phyloP scores from a whole-genome alignment of 169 alveolate genomes.

The Cryptosporidium ryanae region DNA sequence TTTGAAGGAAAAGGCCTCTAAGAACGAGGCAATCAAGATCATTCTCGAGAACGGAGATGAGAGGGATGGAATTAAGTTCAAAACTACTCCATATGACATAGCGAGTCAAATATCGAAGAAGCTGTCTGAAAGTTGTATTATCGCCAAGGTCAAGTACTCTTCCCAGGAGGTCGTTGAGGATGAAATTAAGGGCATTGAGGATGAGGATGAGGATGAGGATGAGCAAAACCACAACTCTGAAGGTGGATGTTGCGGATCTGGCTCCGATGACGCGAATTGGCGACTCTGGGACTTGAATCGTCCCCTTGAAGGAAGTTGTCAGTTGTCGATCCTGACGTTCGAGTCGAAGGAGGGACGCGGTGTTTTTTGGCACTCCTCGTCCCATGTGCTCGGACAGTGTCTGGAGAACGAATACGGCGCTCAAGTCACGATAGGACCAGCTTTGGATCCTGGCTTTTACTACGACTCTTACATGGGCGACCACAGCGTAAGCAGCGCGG shows the following conservation, averaged over 20 bases:
- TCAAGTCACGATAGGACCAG: slow-evolving; percentile 95
- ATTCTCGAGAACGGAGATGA: slow-evolving; percentile 91
- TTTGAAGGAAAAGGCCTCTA: slow-evolving; percentile 61
- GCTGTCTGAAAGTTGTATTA: slow-evolving; percentile 89
- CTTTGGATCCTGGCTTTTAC: slow-evolving; percentile 93
- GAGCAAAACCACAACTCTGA: slow-evolving; percentile 87
- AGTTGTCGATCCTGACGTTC: slow-evolving; percentile 88
- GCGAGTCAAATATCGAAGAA: slow-evolving; percentile 90
- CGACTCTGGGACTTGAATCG: slow-evolving; percentile 95
- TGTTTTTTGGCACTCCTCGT: slow-evolving; percentile 98
- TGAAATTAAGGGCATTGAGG: slow-evolving; percentile 87
- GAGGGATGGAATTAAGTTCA: slow-evolving; percentile 88
- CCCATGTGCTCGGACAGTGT: slow-evolving; percentile 92
- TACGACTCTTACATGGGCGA: slow-evolving; percentile 97
- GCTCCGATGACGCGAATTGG: slow-evolving; percentile 72
- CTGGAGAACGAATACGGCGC: slow-evolving; percentile 96
- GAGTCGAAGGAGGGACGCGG: slow-evolving; percentile 94
- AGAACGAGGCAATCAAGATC: slow-evolving; percentile 85
- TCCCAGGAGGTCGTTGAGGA: slow-evolving; percentile 79
- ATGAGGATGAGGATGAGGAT: slow-evolving; percentile 84
- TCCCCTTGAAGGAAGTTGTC: slow-evolving; percentile 97
- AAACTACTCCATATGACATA: slow-evolving; percentile 92
- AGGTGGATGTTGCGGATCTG: slow-evolving; percentile 76
- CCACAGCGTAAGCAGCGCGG: slow-evolving; percentile 65
- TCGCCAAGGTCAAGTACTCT: slow-evolving; percentile 89